Evolutionary conservation across 305 asterid species (phyloP), one percentile per base, ranked within the genome.

Genomic region (Solanum hybrid): DNA sequence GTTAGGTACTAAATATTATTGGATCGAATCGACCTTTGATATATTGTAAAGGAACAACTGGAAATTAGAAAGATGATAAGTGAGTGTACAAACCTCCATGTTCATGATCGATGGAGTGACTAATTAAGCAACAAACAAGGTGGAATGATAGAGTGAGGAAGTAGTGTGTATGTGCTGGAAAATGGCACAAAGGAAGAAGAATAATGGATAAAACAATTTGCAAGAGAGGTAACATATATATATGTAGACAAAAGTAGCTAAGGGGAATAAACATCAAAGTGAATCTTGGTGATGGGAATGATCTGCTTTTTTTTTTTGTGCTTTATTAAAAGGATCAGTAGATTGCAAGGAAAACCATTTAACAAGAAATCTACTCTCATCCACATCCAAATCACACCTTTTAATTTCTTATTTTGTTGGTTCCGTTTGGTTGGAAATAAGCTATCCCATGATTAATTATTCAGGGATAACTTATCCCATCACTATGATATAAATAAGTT

Each of bases 201-300:
- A 82, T 29, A 17, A 42, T 17, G 38, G 71, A 81, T 42, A 42
- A 40, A 79, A 51, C 4, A n/a, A 1, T 66, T 40, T 40, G 86
- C 71, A 16, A 40, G 16, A n/a, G 60, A 42, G 37, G 9, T 36
- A 81, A 42, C 26, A 16, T 10, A 79, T 34, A 14, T 81, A 27
- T 40, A 32, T 24, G 87, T 29, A 37, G 66, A 46, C 35, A 84
- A 84, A 84, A 82, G 38, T 46, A 16, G 29, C 29, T 9, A 64
- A 22, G 81, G 87, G 85, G 71, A 34, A 75, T 72, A 71, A 46
- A 89, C 51, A 89, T 84, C 42, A 89, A 91, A 91, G 93, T 90
- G 94, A 92, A 92, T 92, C 92, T 93, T 82, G 92, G 87, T 88
- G 89, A 79, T 91, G 87, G 10, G 72, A 81, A 46, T 29, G 29